A percentile compares a stretch with the other conserved stretches of the same genome.
phyloP scores from a whole-genome alignment of 2,329 filamentous ascomycete genomes.

The Pestalotiopsis sp. region DNA sequence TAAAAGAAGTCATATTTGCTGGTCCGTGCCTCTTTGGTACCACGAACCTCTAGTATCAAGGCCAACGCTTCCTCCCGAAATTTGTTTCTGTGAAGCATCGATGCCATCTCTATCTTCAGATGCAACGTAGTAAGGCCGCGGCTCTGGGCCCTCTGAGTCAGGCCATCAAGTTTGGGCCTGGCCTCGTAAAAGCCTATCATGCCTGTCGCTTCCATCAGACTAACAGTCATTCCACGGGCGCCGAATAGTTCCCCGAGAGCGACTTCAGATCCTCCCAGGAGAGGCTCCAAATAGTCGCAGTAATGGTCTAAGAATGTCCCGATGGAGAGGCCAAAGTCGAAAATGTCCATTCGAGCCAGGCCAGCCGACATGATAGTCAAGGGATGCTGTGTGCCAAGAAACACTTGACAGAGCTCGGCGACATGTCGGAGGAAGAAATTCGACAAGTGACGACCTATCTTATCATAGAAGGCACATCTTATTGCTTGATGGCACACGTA shows the following conservation, averaged over 20 bases:
- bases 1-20: conserved; percentile 13
- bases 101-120: conserved; percentile 11
- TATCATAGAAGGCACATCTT: conserved; percentile 14
- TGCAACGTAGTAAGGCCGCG: conserved; percentile 10
- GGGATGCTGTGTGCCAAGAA: neutral
- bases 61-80: conserved; percentile 3
- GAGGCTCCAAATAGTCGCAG: conserved; percentile 13
- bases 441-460: conserved; percentile 7
- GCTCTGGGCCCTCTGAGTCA: neutral
- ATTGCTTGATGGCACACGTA: conserved; percentile 15
- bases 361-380: conserved; percentile 8
- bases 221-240: conserved; percentile 11
- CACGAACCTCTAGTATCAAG: neutral
- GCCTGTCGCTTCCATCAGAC: conserved; percentile 16
- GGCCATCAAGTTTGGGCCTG: conserved; percentile 5
- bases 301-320: conserved; percentile 12
- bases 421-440: conserved; percentile 7
- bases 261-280: neutral
- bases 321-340: conserved; percentile 10
- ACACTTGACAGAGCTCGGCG: conserved; percentile 5
- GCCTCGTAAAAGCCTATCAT: conserved; percentile 16
- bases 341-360: conserved; percentile 11
- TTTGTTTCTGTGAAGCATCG: conserved; percentile 4
- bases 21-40: neutral
- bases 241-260: conserved; percentile 9